These are phyloP conservation scores for Aegilops speltoides DNA, from an alignment of 176 grass and related monocot genomes.

Conservation along the genomic window DNA sequence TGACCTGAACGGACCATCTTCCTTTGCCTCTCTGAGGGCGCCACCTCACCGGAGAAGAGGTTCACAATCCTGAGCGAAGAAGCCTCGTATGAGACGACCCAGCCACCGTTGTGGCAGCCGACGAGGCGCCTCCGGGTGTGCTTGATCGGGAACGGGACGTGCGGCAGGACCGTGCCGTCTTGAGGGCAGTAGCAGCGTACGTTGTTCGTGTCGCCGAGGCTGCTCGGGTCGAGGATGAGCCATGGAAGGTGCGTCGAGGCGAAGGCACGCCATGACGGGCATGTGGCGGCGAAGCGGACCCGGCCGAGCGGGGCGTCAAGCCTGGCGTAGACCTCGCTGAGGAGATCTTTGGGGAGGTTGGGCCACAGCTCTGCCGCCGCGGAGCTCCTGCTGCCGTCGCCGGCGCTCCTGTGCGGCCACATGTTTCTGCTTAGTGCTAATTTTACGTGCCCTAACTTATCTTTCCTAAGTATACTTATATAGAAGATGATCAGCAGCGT, in stretches of 20 bases:
- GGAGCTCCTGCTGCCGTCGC: background rate
- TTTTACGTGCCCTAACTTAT: too few species aligned
- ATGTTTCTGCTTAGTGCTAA: background rate
- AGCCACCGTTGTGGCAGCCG: background rate
- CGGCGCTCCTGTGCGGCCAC: background rate
- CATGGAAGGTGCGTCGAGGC: background rate
- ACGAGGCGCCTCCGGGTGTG: background rate
- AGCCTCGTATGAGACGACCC: too few species aligned
- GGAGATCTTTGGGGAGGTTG: background rate
- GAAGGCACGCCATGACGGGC: background rate
- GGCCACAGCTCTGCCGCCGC: background rate
- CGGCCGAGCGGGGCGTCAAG: background rate
- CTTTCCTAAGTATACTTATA: too few species aligned
- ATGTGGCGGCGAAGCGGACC: background rate
- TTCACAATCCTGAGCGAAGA: too few species aligned
- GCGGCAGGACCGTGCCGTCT: background rate
- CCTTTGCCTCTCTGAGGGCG: background rate
- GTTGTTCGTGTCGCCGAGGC: too few species aligned
- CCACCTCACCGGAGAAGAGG: too few species aligned
- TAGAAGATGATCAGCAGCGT: too few species aligned
- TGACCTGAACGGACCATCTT: too few species aligned
- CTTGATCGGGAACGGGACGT: background rate
- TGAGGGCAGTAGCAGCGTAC: background rate
- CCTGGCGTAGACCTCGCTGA: background rate
- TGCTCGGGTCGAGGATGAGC: background rate